Evolutionary conservation across 1,284 basidiomycete species (phyloP), one percentile per base, ranked within the genome.

Genomic region (Boletus mariae): DNA sequence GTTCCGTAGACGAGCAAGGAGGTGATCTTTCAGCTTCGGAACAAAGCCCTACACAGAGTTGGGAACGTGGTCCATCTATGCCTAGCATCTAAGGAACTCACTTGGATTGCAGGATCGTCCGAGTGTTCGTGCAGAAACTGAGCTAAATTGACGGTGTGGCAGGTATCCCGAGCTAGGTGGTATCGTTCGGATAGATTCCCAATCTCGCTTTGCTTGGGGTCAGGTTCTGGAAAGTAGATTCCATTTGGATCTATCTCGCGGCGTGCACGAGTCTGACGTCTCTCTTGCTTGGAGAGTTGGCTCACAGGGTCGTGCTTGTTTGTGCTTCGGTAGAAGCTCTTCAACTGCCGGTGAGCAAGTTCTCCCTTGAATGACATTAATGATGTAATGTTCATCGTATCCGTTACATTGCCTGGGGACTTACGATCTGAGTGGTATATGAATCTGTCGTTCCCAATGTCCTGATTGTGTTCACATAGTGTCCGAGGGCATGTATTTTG

Each of bases 401-500:
- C 20, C 20, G 2, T 20, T 20, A 20, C 20, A 20, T 20, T 20
- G 20, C 20, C 20, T 20, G 20, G 20, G 20, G 20, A 40, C 37
- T 40, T 6, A 32, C 31, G 2, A 11, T 34, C 13, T 32, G 40
- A 4, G 40, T 45, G 3, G 38, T 32, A 10, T 28, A 56, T 3
- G 28, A 53, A 25, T 53, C 29, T 0, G 45, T 56, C 0, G 35
- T 56, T 1, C 48, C 47, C 17, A 48, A 48, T 4, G 0, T 32
- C 3, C 29, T 35, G 10, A 56, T 57, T 8, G 29, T 56, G 1
- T 6, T 1, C 1, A 47, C 47, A 23, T 57, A 57, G 47, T 58
- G 23, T 1, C 45, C 52, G 0, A 57, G 17, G 0, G 47, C 28
- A 10, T 54, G 49, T 17, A 58, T 31, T 17, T 57, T 58, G 38